Percentiles rank a stretch among this genome's conserved stretches.
Conservation (phyloP, 2,329 filamentous ascomycete species). For the Apiospora koreana region DNA sequence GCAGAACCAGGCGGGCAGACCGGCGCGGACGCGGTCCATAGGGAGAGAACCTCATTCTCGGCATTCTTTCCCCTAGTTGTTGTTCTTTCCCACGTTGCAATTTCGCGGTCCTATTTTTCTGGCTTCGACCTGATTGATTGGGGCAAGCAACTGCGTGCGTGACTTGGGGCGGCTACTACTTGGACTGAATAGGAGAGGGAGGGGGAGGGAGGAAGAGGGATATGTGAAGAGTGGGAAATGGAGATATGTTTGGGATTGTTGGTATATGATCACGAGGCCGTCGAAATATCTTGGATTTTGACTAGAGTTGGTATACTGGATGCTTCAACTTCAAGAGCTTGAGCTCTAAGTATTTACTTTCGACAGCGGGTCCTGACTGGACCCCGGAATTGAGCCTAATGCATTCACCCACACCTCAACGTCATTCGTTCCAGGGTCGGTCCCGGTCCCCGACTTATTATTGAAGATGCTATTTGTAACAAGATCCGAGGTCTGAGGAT, state of each 20-base stretch:
- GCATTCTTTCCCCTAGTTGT: not conserved
- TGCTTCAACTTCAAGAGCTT: not conserved
- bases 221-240: too few species aligned
- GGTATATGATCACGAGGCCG: too few species aligned
- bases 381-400: not conserved
- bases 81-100: not conserved
- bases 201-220: too few species aligned
- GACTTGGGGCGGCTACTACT: too few species aligned
- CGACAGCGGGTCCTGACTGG: not conserved
- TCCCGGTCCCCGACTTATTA: too few species aligned
- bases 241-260: too few species aligned
- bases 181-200: too few species aligned
- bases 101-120: not conserved
- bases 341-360: not conserved
- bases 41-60: constrained; percentile 23
- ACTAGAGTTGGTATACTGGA: not conserved
- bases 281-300: not conserved
- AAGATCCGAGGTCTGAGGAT: not conserved
- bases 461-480: not conserved
- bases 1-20: constrained; percentile 26
- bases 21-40: constrained; percentile 31
- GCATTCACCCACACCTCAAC: not conserved
- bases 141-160: too few species aligned
- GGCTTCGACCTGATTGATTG: not conserved
- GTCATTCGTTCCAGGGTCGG: not conserved